Percentiles rank a stretch among this genome's conserved stretches.
Evolutionary conservation across 1,284 basidiomycete species (phyloP).

Genomic region (Tylopilus orsonianus): DNA sequence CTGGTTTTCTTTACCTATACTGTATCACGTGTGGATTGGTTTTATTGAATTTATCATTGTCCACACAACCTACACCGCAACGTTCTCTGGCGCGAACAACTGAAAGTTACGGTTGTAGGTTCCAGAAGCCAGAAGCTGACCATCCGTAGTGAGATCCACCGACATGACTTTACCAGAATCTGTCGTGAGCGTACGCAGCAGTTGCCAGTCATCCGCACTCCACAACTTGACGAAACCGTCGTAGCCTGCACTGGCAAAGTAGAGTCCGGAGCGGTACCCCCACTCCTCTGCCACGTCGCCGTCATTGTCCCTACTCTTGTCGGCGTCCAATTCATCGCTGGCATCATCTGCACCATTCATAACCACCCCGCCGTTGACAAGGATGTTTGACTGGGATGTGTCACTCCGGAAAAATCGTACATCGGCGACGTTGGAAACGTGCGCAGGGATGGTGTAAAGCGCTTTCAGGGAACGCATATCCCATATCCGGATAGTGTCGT

Average conservation of each 20-base stretch:
- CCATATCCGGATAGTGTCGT: conserved; percentile 99
- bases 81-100: conserved; percentile 75
- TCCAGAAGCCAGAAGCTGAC: conserved; percentile 82
- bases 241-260: conserved; percentile 92
- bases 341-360: conserved; percentile 34
- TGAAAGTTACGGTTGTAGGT: conserved; percentile 95
- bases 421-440: conserved; percentile 92
- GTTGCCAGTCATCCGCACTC: conserved; percentile 98
- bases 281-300: conserved; percentile 50
- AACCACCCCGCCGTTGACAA: conserved; percentile 34
- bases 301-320: conserved; percentile 33
- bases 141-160: conserved; percentile 85
- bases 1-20: conserved; percentile 3
- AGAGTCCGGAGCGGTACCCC: conserved; percentile 82
- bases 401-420: conserved; percentile 87
- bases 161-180: conserved; percentile 99
- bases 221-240: conserved; percentile 95
- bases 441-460: conserved; percentile 96
- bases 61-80: conserved; percentile 31
- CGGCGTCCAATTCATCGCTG: conserved; percentile 22
- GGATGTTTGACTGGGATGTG: conserved; percentile 33
- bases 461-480: conserved; percentile 91
- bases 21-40: conserved; percentile 18
- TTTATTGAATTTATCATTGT: conserved; percentile 27
- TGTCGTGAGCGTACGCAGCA: conserved; percentile 84